Base-by-base conservation (phyloP, 495 filamentous ascomycete species). In the Glonium stellatum region DNA sequence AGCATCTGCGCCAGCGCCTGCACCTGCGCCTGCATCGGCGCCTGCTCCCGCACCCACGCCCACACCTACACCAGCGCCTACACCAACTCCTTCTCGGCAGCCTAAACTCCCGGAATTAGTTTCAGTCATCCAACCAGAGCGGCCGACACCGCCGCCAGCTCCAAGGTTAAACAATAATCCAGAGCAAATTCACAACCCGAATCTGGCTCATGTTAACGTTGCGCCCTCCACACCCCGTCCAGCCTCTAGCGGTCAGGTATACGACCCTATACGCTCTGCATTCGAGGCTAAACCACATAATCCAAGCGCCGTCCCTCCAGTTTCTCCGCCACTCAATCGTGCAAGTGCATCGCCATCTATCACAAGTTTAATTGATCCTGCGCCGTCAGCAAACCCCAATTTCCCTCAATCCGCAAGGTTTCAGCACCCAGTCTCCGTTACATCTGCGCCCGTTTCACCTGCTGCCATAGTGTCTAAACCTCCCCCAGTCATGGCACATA, bases 271-370 rank as follows among this genome's bases (percentile, higher is more conserved):
- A 66, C 81, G 91, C 47, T 87, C 84, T 8, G 87, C 80, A 60
- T 84, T 85, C 66, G 83, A 87, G 75, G 81, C 59, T 64, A 73
- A 65, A 68, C 69, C 62, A 71, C 79, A 61, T 54, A 75, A 73
- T 65, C 73, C 75, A 27, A 82, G 83, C 36, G 82, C 78, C 41
- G 75, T 80, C 4, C 77, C 80, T 55, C 78, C 76, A 21, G 80
- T 82, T n/a, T 78, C 81, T 18, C 77, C 81, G 13, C 77, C 80
- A 0, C 76, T 70, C 62, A 77, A 74, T 54, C 82, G 87, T 53
- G 88, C 90, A 18, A 93, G 88, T 69, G 87, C 88, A 19, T 95
- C 91, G 23, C 90, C 91, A 8, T 89, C 91, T 0, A 96, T 96
- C 61, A 84, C 89, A 19, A 93, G 89, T 70, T 79, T 96, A 37